These are phyloP conservation scores for Diplodia mutila DNA, from an alignment of 2,329 filamentous ascomycete genomes.

Conservation along the genomic window DNA sequence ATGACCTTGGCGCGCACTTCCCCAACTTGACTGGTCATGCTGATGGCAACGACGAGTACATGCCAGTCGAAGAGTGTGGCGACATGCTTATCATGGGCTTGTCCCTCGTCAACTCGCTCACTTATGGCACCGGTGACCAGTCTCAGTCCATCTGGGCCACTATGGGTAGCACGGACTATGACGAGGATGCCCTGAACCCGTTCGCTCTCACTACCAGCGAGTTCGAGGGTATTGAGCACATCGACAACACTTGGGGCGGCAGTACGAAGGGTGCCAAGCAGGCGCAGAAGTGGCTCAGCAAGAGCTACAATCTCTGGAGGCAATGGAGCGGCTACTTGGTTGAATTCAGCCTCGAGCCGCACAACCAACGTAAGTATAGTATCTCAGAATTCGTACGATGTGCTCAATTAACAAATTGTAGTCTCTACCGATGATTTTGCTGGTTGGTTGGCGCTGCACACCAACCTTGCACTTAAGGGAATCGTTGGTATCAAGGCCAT, in stretches of 20 bases:
- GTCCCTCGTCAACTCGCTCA: conserved; percentile 74
- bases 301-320: conserved; percentile 72
- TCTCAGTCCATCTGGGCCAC: conserved; percentile 64
- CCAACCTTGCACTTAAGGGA: conserved; percentile 80
- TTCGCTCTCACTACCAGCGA: conserved; percentile 57
- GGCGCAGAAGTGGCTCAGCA: conserved; percentile 66
- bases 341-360: conserved; percentile 73
- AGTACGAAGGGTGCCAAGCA: conserved; percentile 57
- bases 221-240: conserved; percentile 57
- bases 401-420: conserved; percentile 31
- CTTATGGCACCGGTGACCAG: conserved; percentile 60
- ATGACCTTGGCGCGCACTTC: conserved; percentile 73
- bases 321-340: conserved; percentile 81
- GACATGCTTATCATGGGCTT: conserved; percentile 85
- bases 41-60: conserved; percentile 71
- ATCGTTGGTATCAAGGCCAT: conserved; percentile 82
- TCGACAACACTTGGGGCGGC: conserved; percentile 66
- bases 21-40: conserved; percentile 77
- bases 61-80: conserved; percentile 78
- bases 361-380: conserved; percentile 63
- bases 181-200: conserved; percentile 37
- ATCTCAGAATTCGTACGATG: background rate
- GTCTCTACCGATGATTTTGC: conserved; percentile 85
- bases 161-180: conserved; percentile 37
- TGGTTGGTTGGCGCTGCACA: conserved; percentile 76